Evolutionary conservation across 2,329 filamentous ascomycete genomes (phyloP).

Genomic region (Trichoderma koningiopsis): DNA sequence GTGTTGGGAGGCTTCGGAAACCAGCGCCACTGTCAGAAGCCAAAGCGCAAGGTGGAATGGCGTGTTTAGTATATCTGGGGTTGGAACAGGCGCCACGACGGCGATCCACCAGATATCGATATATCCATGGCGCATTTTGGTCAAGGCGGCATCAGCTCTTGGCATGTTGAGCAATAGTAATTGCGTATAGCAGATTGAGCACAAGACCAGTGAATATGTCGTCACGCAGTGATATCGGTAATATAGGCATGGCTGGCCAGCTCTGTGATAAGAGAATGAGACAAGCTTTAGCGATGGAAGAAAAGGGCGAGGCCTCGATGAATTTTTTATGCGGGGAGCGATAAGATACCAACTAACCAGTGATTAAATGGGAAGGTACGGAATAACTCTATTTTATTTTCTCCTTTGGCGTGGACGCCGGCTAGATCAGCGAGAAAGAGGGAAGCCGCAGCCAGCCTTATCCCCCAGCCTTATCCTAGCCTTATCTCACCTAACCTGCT

Average conservation of each 20-base stretch:
- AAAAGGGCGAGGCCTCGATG: background rate
- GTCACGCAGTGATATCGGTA: background rate
- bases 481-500: background rate
- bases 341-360: background rate
- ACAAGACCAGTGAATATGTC: background rate
- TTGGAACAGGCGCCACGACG: constrained; percentile 24
- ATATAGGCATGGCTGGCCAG: background rate
- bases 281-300: background rate
- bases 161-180: too few species aligned
- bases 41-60: constrained; percentile 27
- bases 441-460: background rate
- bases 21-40: constrained; percentile 29
- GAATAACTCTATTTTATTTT: background rate
- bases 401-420: background rate
- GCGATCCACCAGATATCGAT: constrained; percentile 19
- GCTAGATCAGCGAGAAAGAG: background rate
- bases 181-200: background rate
- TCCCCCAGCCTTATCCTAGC: background rate
- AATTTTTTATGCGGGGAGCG: background rate
- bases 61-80: constrained; percentile 27
- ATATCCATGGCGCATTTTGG: background rate
- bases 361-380: background rate
- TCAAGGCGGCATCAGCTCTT: background rate
- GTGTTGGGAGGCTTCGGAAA: constrained; percentile 30
- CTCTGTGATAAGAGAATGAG: background rate